Percentiles rank a stretch among this genome's conserved stretches.
phyloP scores from a whole-genome alignment of 192 early-diverging fungal species.

The Spinellus fusiger region DNA sequence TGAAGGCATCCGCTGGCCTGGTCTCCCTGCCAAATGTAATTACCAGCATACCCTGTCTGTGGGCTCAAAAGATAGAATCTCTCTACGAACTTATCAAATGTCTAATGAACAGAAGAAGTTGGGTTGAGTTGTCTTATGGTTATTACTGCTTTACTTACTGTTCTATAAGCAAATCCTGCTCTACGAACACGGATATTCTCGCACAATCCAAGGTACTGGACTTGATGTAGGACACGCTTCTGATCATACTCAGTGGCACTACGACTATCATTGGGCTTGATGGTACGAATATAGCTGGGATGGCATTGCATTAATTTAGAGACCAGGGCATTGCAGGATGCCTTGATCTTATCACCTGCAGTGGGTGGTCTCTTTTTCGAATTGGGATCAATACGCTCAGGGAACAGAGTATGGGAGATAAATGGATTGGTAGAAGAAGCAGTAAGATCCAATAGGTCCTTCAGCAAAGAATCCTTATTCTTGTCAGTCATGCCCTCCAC shows the following conservation, averaged over 20 bases:
- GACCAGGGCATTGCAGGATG: slow-evolving; percentile 78
- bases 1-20: slow-evolving; percentile 61
- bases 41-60: slow-evolving; percentile 75
- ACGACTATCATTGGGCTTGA: slow-evolving; percentile 98
- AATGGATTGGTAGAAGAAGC: slow-evolving; percentile 75
- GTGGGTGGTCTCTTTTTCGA: slow-evolving; percentile 97
- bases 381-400: slow-evolving; percentile 81
- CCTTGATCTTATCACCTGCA: slow-evolving; percentile 94
- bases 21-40: slow-evolving; percentile 79
- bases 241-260: slow-evolving; percentile 85
- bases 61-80: slow-evolving; percentile 73
- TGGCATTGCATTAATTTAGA: slow-evolving; percentile 92
- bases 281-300: slow-evolving; percentile 94
- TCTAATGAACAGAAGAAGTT: slow-evolving; percentile 19
- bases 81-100: slow-evolving; percentile 50
- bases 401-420: slow-evolving; percentile 71
- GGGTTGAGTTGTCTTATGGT: neutral
- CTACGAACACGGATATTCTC: slow-evolving; percentile 97
- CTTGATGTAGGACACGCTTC: slow-evolving; percentile 91
- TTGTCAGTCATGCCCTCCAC: slow-evolving; percentile 94
- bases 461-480: slow-evolving; percentile 94
- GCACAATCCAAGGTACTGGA: slow-evolving; percentile 93
- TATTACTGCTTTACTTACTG: slow-evolving; percentile 6
- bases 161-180: slow-evolving; percentile 92
- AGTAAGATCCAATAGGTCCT: slow-evolving; percentile 87